Percentiles rank a stretch among this genome's conserved stretches.
Evolutionary conservation across 352 stramenopile species (phyloP).

Genomic region (Globisporangium uncinulatum): DNA sequence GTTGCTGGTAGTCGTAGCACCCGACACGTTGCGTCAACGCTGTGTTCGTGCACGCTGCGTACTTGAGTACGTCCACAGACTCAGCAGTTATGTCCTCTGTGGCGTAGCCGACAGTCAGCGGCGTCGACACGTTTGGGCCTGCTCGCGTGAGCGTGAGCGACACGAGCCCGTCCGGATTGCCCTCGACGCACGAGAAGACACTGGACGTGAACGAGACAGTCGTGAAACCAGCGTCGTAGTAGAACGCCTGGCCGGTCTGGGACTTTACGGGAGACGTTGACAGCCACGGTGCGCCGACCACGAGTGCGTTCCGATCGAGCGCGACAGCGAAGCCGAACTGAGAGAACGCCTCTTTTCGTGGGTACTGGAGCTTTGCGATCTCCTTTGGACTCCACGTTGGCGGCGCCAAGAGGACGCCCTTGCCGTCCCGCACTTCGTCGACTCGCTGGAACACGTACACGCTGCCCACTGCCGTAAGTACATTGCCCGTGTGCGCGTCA

Average conservation of each 20-base stretch:
- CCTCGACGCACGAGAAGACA: conserved; percentile 61
- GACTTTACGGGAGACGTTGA: conserved; percentile 33
- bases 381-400: conserved; percentile 71
- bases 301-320: conserved; percentile 46
- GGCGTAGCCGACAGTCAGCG: conserved; percentile 63
- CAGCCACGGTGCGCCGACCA: conserved; percentile 54
- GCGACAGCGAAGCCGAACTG: conserved; percentile 51
- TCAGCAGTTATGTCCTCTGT: conserved; percentile 69
- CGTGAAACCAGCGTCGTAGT: conserved; percentile 53
- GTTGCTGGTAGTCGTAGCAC: conserved; percentile 76
- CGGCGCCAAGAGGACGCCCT: conserved; percentile 49
- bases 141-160: conserved; percentile 49
- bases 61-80: conserved; percentile 53
- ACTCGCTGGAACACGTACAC: conserved; percentile 64
- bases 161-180: conserved; percentile 45
- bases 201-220: conserved; percentile 50
- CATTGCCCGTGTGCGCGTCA: conserved; percentile 17
- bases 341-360: conserved; percentile 51
- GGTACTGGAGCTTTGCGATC: conserved; percentile 70
- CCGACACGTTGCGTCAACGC: conserved; percentile 47
- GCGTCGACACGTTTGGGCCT: conserved; percentile 31
- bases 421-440: conserved; percentile 63
- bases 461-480: conserved; percentile 44
- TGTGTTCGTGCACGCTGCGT: conserved; percentile 46
- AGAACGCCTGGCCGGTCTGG: conserved; percentile 51